phyloP scores from a whole-genome alignment of 805 yeast genomes.

The Yarrowia porcina region DNA sequence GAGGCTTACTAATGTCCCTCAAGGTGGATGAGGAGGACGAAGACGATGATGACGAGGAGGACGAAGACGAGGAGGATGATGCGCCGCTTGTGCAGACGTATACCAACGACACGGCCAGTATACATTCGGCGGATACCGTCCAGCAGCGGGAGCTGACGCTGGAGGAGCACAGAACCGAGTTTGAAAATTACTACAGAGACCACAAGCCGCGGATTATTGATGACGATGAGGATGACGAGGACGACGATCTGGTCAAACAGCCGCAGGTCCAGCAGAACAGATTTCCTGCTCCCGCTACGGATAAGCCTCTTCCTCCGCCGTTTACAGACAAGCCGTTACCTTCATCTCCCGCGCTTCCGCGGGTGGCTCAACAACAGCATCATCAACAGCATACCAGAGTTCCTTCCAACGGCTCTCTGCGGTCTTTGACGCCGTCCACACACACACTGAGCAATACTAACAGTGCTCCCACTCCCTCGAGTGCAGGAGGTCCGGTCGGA shows the following conservation, averaged over 20 bases:
- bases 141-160: constrained; percentile 20
- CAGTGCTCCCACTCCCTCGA: not conserved
- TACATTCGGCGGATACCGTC: constrained; percentile 15
- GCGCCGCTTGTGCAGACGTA: not conserved
- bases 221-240: constrained; percentile 20
- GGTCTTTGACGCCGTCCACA: not conserved
- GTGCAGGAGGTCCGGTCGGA: not conserved
- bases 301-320: not conserved
- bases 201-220: constrained; percentile 11
- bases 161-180: constrained; percentile 24
- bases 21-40: constrained; percentile 25
- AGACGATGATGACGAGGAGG: not conserved
- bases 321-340: not conserved
- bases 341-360: not conserved
- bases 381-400: not conserved
- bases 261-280: not conserved
- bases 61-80: not conserved
- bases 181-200: constrained; percentile 22
- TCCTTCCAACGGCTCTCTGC: not conserved
- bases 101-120: constrained; percentile 18
- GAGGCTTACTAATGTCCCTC: constrained; percentile 1
- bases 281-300: not conserved
- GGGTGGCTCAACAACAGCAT: not conserved
- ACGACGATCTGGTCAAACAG: not conserved
- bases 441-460: not conserved